Evolutionary conservation across 2,329 filamentous ascomycete species (phyloP).

Genomic region (Colletotrichum kahawae): DNA sequence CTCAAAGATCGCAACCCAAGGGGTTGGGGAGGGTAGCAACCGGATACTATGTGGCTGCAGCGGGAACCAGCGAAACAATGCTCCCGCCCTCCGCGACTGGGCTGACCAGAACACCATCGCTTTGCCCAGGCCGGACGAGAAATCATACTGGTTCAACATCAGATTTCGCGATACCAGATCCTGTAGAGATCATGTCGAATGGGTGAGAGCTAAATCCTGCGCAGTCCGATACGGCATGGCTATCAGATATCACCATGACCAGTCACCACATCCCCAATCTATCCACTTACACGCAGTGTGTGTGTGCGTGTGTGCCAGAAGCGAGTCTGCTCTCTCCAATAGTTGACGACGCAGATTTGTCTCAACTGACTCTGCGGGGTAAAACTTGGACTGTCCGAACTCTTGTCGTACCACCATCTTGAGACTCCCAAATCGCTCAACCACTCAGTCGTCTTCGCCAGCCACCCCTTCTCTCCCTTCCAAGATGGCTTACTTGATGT

Average conservation of each 20-base stretch:
- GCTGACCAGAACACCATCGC: not conserved
- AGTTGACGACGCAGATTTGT: constrained; percentile 1
- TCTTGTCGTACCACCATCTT: constrained; percentile 11
- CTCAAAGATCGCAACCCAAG: not conserved
- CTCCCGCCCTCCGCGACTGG: not conserved
- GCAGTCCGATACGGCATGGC: constrained; percentile 1
- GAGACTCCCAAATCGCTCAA: not conserved
- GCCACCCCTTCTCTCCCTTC: not conserved
- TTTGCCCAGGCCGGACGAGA: not conserved
- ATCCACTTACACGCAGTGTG: not conserved
- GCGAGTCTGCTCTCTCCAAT: not conserved
- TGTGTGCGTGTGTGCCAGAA: not conserved
- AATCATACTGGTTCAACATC: not conserved
- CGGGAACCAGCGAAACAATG: not conserved
- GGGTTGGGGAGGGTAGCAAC: not conserved
- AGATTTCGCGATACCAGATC: not conserved
- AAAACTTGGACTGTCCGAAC: not conserved
- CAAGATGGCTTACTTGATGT: not conserved
- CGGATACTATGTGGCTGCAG: not conserved
- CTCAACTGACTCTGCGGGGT: constrained; percentile 17
- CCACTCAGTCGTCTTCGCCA: not conserved
- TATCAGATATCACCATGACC: constrained; percentile 6
- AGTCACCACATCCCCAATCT: not conserved
- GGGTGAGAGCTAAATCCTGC: not conserved
- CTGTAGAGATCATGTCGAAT: not conserved